Base-by-base conservation (phyloP, 106 monocot genomes). In the Dioscorea zingiberensis region DNA sequence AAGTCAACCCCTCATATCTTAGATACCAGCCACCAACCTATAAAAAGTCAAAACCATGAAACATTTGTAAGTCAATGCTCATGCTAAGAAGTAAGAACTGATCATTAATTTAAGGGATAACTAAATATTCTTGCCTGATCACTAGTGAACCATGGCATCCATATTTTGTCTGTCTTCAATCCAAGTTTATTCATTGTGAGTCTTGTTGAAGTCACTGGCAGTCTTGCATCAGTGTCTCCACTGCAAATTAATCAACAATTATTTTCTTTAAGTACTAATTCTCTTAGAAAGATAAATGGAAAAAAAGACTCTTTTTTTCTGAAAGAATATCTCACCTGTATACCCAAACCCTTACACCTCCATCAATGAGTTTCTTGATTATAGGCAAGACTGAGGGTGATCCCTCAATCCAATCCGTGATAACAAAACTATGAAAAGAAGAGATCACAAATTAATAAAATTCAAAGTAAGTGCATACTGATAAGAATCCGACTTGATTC, bases 21-120 rank as follows among this genome's bases (percentile, higher is more conserved):
- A 65, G 53, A 8, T 48, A 74, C 79, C 79, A 79, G 8, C 79
- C 79, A 54, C 69, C 74, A 69, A 79, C 79, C 79, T 79, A 38
- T 23, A 70, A 7, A 19, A 51, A 3, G 4, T 49, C 16, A 49
- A 5, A 48, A 38, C 15, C 13, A 7, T 30, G 22, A 48, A 2
- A 55, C 11, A 18, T 25, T 7, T 24, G 26, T 6, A 13, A 9
- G 26, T 25, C 21, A 59, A 25, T 25, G 7, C 22, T 59, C 7
- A 59, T 25, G 46, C 9, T 24, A 3, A 59, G 59, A 23, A 25
- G 7, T n/a, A n/a, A n/a, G n/a, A n/a, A n/a, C n/a, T n/a, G n/a
- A n/a, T n/a, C n/a, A n/a, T n/a, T n/a, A n/a, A n/a, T n/a, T 18
- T 59, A 25, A 21, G 13, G 7, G 25, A 25, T 59, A 25, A 25